These are phyloP conservation scores for Teratosphaeria pseudoeucalypti DNA, from an alignment of 2,329 filamentous ascomycete genomes.

Conservation along the genomic window DNA sequence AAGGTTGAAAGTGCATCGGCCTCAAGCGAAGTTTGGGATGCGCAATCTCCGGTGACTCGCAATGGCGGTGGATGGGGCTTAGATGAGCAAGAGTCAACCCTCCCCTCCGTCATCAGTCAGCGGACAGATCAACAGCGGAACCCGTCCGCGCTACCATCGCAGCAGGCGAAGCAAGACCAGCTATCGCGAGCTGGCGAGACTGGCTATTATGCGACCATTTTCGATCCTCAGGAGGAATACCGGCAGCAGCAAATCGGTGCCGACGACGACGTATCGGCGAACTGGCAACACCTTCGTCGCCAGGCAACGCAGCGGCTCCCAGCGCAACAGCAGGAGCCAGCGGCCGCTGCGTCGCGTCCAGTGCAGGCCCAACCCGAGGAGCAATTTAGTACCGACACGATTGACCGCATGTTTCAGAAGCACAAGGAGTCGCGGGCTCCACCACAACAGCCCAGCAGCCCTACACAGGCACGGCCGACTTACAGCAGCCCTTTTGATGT, in stretches of 20 bases:
- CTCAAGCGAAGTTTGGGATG: neutral
- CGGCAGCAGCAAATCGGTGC: neutral
- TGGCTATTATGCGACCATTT: constrained; percentile 13
- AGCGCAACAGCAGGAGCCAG: constrained; percentile 1
- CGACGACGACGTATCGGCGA: constrained; percentile 9
- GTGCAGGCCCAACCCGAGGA: neutral
- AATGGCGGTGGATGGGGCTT: neutral
- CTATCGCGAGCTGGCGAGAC: constrained; percentile 1
- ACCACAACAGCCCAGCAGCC: neutral
- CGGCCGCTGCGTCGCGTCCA: neutral
- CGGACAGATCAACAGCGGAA: neutral
- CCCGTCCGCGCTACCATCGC: neutral
- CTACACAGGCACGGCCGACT: neutral
- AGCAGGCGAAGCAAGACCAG: neutral
- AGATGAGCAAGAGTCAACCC: neutral
- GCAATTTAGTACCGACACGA: neutral
- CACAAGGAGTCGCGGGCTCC: neutral
- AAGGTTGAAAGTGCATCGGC: neutral
- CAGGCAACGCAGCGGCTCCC: constrained; percentile 2
- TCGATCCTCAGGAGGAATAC: constrained; percentile 10
- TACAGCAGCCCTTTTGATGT: neutral
- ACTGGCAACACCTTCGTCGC: constrained; percentile 19
- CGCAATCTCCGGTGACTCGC: neutral
- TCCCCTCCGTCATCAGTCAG: neutral
- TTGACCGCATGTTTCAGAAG: neutral